A percentile compares a stretch with the other conserved stretches of the same genome.
Conservation (phyloP, 768 basidiomycete genomes). For the Mycena leptocephala region DNA sequence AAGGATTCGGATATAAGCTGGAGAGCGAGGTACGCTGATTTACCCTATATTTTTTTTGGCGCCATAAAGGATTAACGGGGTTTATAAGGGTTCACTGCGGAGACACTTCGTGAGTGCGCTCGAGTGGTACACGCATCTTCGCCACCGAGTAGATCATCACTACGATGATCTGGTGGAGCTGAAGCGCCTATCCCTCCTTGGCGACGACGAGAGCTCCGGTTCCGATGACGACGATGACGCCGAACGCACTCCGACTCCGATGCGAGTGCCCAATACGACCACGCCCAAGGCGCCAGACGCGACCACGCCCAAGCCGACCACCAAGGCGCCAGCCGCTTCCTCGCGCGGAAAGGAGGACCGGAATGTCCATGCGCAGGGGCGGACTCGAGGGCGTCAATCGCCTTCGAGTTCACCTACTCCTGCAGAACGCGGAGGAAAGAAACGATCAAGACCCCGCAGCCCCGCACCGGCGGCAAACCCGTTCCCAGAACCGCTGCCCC, state of each 20-base stretch:
- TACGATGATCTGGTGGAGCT: not conserved
- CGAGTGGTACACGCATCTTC: slow-evolving; percentile 8
- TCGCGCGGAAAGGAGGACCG: too few species aligned
- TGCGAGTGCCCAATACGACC: too few species aligned
- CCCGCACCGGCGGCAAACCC: too few species aligned
- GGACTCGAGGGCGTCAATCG: too few species aligned
- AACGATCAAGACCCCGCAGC: not conserved
- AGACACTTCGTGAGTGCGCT: not conserved
- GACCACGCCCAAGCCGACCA: not conserved
- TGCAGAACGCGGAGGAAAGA: not conserved
- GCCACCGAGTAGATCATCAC: not conserved
- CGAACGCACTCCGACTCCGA: not conserved
- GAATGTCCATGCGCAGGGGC: too few species aligned
- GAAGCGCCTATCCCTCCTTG: not conserved
- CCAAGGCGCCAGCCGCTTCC: too few species aligned
- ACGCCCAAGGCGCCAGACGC: too few species aligned
- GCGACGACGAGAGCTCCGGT: not conserved
- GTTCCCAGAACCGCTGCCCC: too few species aligned
- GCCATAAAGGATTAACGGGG: too few species aligned
- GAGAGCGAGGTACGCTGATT: too few species aligned
- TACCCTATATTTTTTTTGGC: too few species aligned
- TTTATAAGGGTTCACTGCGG: not conserved
- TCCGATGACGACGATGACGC: not conserved
- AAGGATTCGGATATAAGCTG: too few species aligned
- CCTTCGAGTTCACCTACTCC: not conserved